Conservation (phyloP, 2,329 filamentous ascomycete species). For the Cladobotryum mycophilum region DNA sequence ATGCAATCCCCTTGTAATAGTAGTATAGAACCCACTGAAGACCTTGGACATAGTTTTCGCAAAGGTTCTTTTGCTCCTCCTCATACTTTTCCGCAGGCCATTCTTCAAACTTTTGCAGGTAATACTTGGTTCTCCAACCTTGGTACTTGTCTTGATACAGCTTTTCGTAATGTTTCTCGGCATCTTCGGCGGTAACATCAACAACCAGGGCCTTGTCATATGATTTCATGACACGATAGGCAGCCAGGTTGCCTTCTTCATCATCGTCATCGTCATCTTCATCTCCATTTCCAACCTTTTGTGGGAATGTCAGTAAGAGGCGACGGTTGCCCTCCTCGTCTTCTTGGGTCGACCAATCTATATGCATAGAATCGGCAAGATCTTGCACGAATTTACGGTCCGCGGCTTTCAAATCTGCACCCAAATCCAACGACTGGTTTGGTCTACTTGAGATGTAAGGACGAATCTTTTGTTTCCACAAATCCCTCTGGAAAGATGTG, state of each 20-base stretch:
- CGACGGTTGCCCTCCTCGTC: slow-evolving; percentile 50
- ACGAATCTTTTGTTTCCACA: slow-evolving; percentile 76
- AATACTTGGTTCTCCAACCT: slow-evolving; percentile 93
- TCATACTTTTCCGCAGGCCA: slow-evolving; percentile 77
- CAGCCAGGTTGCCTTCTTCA: slow-evolving; percentile 79
- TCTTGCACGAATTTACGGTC: slow-evolving; percentile 94
- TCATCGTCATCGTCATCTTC: slow-evolving; percentile 40
- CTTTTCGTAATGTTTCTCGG: slow-evolving; percentile 69
- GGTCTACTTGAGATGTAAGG: slow-evolving; percentile 70
- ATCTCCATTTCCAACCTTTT: slow-evolving; percentile 45
- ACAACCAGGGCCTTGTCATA: slow-evolving; percentile 88
- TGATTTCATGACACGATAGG: slow-evolving; percentile 77
- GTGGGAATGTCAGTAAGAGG: slow-evolving; percentile 45
- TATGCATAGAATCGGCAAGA: slow-evolving; percentile 58
- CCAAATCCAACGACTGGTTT: slow-evolving; percentile 63
- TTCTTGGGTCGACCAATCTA: slow-evolving; percentile 52
- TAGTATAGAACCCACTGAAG: slow-evolving; percentile 98
- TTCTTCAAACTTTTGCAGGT: slow-evolving; percentile 76
- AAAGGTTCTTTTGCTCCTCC: slow-evolving; percentile 69
- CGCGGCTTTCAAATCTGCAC: slow-evolving; percentile 64
- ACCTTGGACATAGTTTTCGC: slow-evolving; percentile 96
- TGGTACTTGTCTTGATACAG: slow-evolving; percentile 88
- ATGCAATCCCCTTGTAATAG: slow-evolving; percentile 94
- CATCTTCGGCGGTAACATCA: slow-evolving; percentile 72
- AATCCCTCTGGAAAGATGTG: slow-evolving; percentile 70